Evolutionary conservation across 139 green algal species (phyloP), one percentile per base, ranked within the genome.

Genomic region (Chlorella sp.): DNA sequence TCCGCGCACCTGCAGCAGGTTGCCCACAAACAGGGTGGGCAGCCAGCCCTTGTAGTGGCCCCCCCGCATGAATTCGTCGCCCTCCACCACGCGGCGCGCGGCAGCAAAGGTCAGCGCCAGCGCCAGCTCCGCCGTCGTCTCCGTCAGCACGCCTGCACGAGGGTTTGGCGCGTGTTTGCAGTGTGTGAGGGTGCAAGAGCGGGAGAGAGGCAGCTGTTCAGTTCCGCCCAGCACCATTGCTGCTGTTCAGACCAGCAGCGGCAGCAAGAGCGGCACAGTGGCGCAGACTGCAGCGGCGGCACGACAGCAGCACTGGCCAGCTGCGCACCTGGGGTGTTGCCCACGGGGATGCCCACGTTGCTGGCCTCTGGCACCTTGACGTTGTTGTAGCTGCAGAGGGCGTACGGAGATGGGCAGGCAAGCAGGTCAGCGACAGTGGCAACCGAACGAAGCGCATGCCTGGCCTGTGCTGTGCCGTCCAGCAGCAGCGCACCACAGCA

Each of bases 81-180:
- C 97, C 90, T 99, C 97, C 41, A 95, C 88, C 46, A 99, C 94
- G 19, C 97, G 93, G 3, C 97, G 88, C 0, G 97, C 97, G 14
- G 96, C 96, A 2, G 97, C 91, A 74, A 99, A 87, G 6, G 97
- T 99, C 56, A 99, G 92, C 13, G 97, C 95, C 34, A 92, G 90
- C 19, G 97, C 97, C 65, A 99, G 91, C 94, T 99, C 97, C 28
- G 97, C 97, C 6, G 97, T 99, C 0, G 97, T 99, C 88, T 98
- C 95, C 7, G 95, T 98, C 82, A 98, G 85, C 60, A 98, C 95
- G 38, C 95, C 95, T 96, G 88, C 24, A 9, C 26, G n/a, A n/a
- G n/a, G n/a, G n/a, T n/a, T n/a, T n/a, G n/a, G n/a, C n/a, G n/a
- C n/a, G n/a, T n/a, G n/a, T n/a, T n/a, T n/a, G n/a, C n/a, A n/a